phyloP scores from a whole-genome alignment of 371 early-diverging fungal genomes.

The Rhizopus delemar region DNA sequence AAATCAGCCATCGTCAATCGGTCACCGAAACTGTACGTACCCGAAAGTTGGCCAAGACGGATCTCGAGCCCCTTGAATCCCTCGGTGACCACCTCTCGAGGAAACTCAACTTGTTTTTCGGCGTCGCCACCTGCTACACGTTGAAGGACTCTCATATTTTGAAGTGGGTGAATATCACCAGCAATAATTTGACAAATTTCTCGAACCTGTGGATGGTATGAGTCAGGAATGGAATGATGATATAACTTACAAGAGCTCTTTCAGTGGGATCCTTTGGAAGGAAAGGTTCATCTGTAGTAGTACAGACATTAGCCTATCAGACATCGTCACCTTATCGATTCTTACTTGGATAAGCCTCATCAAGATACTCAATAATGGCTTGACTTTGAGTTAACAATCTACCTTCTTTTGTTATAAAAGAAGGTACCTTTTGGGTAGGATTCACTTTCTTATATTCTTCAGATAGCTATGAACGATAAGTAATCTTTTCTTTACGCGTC shows the following conservation, averaged over 20 bases:
- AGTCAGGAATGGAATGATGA: not conserved
- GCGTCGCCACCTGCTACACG: constrained; percentile 56
- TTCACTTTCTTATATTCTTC: constrained; percentile 64
- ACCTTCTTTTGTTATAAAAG: constrained; percentile 62
- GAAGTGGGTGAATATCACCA: constrained; percentile 88
- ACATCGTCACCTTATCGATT: not conserved
- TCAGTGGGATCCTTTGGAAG: constrained; percentile 71
- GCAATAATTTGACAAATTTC: constrained; percentile 71
- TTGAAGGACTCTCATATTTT: constrained; percentile 75
- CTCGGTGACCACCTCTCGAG: constrained; percentile 51
- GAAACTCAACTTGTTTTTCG: constrained; percentile 65
- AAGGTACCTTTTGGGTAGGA: constrained; percentile 73
- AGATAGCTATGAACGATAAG: constrained; percentile 28
- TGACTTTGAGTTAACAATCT: constrained; percentile 65
- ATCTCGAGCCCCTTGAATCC: constrained; percentile 78
- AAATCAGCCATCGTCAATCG: constrained; percentile 85
- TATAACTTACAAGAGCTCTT: constrained; percentile 57
- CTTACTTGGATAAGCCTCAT: constrained; percentile 71
- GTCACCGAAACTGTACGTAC: constrained; percentile 82
- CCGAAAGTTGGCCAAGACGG: constrained; percentile 59
- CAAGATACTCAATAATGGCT: constrained; percentile 88
- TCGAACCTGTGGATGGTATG: constrained; percentile 54
- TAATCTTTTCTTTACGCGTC: not conserved
- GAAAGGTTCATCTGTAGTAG: constrained; percentile 51
- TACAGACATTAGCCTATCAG: no score